Evolutionary conservation across 345 rosid species (phyloP).

Genomic region (Eucalyptus marginata): DNA sequence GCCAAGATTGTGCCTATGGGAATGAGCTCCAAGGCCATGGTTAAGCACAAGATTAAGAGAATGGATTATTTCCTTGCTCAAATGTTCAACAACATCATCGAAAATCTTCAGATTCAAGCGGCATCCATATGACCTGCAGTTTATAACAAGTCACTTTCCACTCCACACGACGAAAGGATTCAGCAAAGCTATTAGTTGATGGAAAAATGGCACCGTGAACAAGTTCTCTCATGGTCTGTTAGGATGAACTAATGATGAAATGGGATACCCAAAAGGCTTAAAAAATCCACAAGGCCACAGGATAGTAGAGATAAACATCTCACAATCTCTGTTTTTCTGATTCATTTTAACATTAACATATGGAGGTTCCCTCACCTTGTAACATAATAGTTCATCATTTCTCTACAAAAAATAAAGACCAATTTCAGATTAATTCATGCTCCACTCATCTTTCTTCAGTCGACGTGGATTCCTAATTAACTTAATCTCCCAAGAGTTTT

Average conservation of each 20-base stretch:
- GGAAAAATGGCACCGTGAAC: background rate
- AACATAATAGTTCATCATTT: background rate
- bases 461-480: background rate
- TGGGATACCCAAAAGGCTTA: background rate
- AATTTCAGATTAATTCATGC: background rate
- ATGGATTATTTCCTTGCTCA: background rate
- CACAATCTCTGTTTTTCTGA: background rate
- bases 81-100: background rate
- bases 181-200: background rate
- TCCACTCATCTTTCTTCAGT: background rate
- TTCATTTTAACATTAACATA: background rate
- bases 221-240: background rate
- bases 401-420: background rate
- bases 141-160: background rate
- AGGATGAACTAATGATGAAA: background rate
- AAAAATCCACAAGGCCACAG: background rate
- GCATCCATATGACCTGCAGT: background rate
- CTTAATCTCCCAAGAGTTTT: background rate
- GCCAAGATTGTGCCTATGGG: constrained; percentile 60
- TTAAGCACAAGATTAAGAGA: background rate
- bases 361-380: background rate
- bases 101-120: background rate
- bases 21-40: constrained; percentile 49
- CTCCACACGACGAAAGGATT: background rate
- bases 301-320: background rate